Conservation (phyloP, 345 rosid genomes). For the Citrus unshiu region DNA sequence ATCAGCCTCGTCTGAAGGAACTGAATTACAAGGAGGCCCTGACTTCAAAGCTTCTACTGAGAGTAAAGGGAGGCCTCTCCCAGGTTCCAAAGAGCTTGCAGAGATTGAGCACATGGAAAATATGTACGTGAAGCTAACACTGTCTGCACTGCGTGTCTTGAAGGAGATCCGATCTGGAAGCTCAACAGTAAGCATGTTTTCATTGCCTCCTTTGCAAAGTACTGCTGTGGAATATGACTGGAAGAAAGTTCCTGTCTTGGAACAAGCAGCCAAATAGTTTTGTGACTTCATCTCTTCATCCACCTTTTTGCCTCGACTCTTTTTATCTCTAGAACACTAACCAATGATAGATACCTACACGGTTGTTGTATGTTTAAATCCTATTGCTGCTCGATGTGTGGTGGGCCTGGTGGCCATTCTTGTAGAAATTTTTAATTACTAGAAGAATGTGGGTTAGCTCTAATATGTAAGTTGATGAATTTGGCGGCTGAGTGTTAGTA, state of each 20-base stretch:
- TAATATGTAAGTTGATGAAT: not conserved
- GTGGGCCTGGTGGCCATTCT: not conserved
- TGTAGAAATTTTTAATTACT: not conserved
- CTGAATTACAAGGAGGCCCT: slow-evolving; percentile 3
- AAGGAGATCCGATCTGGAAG: slow-evolving; percentile 78
- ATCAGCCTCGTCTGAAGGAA: slow-evolving; percentile 3
- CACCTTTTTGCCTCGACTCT: not conserved
- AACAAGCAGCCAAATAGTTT: slow-evolving; percentile 56
- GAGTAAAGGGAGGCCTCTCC: slow-evolving; percentile 20
- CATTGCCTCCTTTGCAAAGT: slow-evolving; percentile 65
- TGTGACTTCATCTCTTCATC: not conserved
- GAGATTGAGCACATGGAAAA: slow-evolving; percentile 59
- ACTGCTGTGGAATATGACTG: slow-evolving; percentile 42
- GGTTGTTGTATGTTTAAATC: slow-evolving; percentile 6
- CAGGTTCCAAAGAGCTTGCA: slow-evolving; percentile 45
- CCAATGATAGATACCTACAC: not conserved
- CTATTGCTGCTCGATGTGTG: not conserved
- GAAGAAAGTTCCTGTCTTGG: slow-evolving; percentile 53
- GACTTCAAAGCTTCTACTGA: slow-evolving; percentile 16
- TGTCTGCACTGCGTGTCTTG: slow-evolving; percentile 60
- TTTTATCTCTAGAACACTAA: not conserved
- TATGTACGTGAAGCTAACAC: slow-evolving; percentile 58
- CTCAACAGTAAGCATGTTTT: slow-evolving; percentile 70
- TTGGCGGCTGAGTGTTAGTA: not conserved
- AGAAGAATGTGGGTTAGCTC: not conserved